Percentiles rank a stretch among this genome's conserved stretches.
phyloP scores from a whole-genome alignment of 257 asterid genomes.

The Solanum chmielewskii region DNA sequence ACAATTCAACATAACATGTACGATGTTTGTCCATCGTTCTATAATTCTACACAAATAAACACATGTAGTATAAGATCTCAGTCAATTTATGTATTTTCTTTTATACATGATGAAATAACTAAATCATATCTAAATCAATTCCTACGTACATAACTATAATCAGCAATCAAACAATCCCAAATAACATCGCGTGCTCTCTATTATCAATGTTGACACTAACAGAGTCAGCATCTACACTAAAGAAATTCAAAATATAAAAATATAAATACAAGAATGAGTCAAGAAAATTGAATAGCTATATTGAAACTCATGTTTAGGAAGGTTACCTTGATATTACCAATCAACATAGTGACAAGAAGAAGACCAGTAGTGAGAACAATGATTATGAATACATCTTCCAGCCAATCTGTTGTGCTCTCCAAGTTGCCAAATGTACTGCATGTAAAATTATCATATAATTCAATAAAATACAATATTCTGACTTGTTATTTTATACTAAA shows the following conservation, averaged over 20 bases:
- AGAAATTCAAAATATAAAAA: neutral
- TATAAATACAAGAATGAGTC: neutral
- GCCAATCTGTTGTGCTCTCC: slow-evolving; percentile 98
- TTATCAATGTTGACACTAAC: neutral
- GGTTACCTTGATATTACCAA: slow-evolving; percentile 92
- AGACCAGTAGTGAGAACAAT: slow-evolving; percentile 87
- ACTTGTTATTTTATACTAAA: neutral
- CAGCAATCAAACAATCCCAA: neutral
- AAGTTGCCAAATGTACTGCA: slow-evolving; percentile 82
- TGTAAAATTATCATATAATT: neutral
- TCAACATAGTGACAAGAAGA: slow-evolving; percentile 83
- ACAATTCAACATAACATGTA: neutral
- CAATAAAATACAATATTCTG: neutral
- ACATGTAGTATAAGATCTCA: neutral
- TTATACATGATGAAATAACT: neutral
- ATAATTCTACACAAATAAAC: neutral
- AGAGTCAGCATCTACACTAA: neutral
- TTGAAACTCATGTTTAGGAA: neutral
- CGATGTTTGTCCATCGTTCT: neutral
- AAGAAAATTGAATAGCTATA: neutral
- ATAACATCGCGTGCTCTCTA: neutral
- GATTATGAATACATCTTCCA: slow-evolving; percentile 81
- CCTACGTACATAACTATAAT: neutral
- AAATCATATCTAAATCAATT: rapidly evolving
- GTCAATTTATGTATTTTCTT: neutral